Evolutionary conservation across 805 yeast genomes (phyloP), one percentile per base, ranked within the genome.

Genomic region (Ogataea nonfermentans): DNA sequence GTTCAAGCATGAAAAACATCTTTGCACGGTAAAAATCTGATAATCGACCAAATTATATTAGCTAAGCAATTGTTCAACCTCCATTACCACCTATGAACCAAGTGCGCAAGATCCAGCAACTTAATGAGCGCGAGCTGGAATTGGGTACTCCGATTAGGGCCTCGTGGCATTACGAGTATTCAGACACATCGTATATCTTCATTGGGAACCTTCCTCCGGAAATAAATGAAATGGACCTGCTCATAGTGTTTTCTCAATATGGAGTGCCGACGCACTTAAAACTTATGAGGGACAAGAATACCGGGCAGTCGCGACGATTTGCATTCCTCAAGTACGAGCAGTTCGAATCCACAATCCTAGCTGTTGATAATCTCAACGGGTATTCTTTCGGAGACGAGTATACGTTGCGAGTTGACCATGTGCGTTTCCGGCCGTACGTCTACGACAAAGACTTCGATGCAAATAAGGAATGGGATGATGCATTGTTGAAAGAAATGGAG

Each of bases 131-230:
- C 41, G 97, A 90, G 54, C 67, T 89, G 12, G 73, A 72, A n/a
- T 63, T 63, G 6, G 79, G 81, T 10, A 73, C 79, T 0, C 61
- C 82, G 0, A 69, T 73, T 24, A 62, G 68, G 4, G 86, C 84
- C 0, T 88, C 96, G 5, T 91, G 98, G 98, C 98, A 91, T 58
- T 71, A 78, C 44, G 95, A 90, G 49, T 88, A 80, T 55, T 66
- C 65, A 16, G 90, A 88, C 47, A 75, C 91, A 0, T 79, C 91
- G 1, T 88, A 81, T 56, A 68, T 90, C 1, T 84, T 69, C 53
- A 78, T 91, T n/a, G 91, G 95, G 1, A 78, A 81, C 4, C 59
- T 91, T 9, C 81, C 88, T 8, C 62, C 55, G 11, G 76, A 76
- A 23, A 58, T 88, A 19, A 78, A 77, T 7, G 96, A 88, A 56